A percentile compares a stretch with the other conserved stretches of the same genome.
Conservation (phyloP, 306 rosid genomes). For the Cyclanthera cordifolia region DNA sequence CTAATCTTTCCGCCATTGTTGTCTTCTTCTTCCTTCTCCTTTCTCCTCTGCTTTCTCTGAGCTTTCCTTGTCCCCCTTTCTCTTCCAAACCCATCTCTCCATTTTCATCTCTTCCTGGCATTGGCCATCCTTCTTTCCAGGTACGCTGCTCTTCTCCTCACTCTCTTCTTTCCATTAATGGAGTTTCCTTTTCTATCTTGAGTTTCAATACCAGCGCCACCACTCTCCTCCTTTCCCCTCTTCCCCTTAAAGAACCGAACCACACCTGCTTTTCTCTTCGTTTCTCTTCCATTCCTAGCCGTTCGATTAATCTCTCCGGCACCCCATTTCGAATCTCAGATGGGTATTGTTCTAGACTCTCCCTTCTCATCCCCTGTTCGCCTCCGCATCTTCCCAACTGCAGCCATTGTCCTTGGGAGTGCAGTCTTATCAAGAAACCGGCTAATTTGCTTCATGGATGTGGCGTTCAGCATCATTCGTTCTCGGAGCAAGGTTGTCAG, state of each 20-base stretch:
- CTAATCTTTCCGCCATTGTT: not conserved
- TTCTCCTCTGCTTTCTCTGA: not conserved
- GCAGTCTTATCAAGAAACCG: slow-evolving; percentile 57
- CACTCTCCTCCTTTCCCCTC: slow-evolving; percentile 47
- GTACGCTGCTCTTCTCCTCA: slow-evolving; percentile 38
- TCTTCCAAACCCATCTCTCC: slow-evolving; percentile 43
- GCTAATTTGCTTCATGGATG: slow-evolving; percentile 35
- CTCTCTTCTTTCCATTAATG: slow-evolving; percentile 51
- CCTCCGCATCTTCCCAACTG: slow-evolving; percentile 46
- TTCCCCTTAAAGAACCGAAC: not conserved
- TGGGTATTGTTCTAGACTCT: slow-evolving; percentile 49
- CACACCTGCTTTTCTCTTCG: slow-evolving; percentile 21
- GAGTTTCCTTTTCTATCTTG: slow-evolving; percentile 49
- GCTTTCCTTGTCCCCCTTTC: slow-evolving; percentile 50
- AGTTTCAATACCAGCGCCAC: slow-evolving; percentile 43
- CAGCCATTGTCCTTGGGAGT: slow-evolving; percentile 61
- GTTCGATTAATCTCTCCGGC: slow-evolving; percentile 40
- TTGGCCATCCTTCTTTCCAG: slow-evolving; percentile 90
- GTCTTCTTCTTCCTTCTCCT: slow-evolving; percentile 17
- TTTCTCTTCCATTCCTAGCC: slow-evolving; percentile 35
- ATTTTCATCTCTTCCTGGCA: slow-evolving; percentile 55
- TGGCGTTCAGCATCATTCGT: slow-evolving; percentile 29
- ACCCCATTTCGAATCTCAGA: slow-evolving; percentile 58
- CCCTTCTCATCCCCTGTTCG: slow-evolving; percentile 47
- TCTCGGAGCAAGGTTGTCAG: slow-evolving; percentile 38